Percentiles rank a stretch among this genome's conserved stretches.
Conservation (phyloP, 306 rosid genomes). For the Fragaria iinumae region DNA sequence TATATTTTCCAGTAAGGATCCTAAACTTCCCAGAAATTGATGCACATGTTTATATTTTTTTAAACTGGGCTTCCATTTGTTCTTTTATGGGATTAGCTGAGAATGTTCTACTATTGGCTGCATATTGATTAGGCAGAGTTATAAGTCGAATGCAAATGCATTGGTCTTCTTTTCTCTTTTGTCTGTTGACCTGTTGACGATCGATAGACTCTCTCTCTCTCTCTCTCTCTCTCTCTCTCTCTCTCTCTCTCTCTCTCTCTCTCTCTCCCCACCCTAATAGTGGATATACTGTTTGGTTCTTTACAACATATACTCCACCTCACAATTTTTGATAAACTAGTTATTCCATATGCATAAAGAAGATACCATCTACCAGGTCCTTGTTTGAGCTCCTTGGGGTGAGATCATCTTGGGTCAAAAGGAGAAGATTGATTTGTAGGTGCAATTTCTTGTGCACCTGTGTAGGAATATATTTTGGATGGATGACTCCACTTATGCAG, state of each 20-base stretch:
- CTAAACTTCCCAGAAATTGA: constrained; percentile 10
- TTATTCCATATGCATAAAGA: background rate
- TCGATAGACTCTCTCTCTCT: too few species aligned
- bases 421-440: background rate
- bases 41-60: background rate
- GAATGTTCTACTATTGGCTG: background rate
- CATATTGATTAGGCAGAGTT: background rate
- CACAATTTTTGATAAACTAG: background rate
- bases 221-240: too few species aligned
- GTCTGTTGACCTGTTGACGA: background rate
- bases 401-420: background rate
- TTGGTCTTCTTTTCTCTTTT: too few species aligned
- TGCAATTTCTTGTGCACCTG: constrained; percentile 20
- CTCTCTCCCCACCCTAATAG: too few species aligned
- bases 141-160: background rate
- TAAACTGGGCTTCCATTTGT: background rate
- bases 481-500: constrained; percentile 85
- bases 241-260: background rate
- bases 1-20: constrained; percentile 64
- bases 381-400: background rate
- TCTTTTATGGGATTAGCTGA: background rate
- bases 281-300: background rate
- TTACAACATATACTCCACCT: too few species aligned
- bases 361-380: background rate
- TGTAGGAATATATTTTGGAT: constrained; percentile 69